Evolutionary conservation across 768 basidiomycete species (phyloP).

Genomic region (Candolleomyces aberdarensis): DNA sequence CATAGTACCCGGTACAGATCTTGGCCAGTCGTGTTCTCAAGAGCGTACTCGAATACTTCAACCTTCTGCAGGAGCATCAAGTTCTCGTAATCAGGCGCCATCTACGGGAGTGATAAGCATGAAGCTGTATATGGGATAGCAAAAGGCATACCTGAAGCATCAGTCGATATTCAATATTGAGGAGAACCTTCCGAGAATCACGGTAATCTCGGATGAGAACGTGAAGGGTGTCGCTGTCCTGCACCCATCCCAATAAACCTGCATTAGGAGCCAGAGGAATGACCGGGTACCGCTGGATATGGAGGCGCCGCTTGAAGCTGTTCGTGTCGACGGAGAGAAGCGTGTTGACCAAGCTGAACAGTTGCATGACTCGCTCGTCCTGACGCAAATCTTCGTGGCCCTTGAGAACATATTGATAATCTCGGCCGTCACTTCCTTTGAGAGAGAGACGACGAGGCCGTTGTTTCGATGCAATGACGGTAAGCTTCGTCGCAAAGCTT

Average conservation of each 20-base stretch:
- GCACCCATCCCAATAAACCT: slow-evolving; percentile 93
- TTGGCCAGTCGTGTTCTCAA: slow-evolving; percentile 98
- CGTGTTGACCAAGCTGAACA: slow-evolving; percentile 96
- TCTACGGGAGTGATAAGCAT: slow-evolving; percentile 45
- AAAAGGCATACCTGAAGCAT: slow-evolving; percentile 82
- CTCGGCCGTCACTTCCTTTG: slow-evolving; percentile 87
- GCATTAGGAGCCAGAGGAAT: slow-evolving; percentile 95
- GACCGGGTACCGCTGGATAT: slow-evolving; percentile 90
- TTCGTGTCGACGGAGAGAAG: slow-evolving; percentile 88
- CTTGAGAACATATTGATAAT: slow-evolving; percentile 91
- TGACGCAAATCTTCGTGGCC: slow-evolving; percentile 99
- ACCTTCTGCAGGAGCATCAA: slow-evolving; percentile 94
- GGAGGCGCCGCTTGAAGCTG: slow-evolving; percentile 93
- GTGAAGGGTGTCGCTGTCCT: slow-evolving; percentile 93
- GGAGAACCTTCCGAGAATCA: slow-evolving; percentile 91
- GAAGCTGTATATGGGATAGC: neutral
- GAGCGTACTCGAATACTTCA: slow-evolving; percentile 97
- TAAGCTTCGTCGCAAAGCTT: slow-evolving; percentile 84
- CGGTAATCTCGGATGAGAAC: slow-evolving; percentile 95
- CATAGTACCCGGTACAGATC: slow-evolving; percentile 95
- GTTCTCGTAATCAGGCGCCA: slow-evolving; percentile 98
- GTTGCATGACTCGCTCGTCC: slow-evolving; percentile 98
- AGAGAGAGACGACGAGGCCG: slow-evolving; percentile 86
- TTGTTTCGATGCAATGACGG: slow-evolving; percentile 96
- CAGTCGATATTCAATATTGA: slow-evolving; percentile 97